Evolutionary conservation across 2,329 filamentous ascomycete genomes (phyloP).

Genomic region (Byssochlamys sp.): DNA sequence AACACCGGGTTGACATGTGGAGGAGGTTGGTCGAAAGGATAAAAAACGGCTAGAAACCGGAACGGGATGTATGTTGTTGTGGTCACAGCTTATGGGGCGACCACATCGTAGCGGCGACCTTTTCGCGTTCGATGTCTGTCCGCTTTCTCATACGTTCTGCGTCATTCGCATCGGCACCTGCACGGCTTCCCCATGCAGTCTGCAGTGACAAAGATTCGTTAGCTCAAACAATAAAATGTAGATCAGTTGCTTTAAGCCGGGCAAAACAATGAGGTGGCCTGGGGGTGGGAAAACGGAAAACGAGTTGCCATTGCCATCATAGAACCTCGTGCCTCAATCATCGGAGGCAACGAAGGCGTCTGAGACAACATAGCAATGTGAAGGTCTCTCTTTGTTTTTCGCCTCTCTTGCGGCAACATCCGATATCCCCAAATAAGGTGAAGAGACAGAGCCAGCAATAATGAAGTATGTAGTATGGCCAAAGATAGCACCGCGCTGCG

Average conservation of each 20-base stretch:
- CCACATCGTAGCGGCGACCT: constrained; percentile 8
- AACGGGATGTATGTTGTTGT: not conserved
- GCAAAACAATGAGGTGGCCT: not conserved
- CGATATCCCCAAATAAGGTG: not conserved
- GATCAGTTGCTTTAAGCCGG: constrained; percentile 3
- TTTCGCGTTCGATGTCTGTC: constrained; percentile 25
- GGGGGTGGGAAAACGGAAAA: not conserved
- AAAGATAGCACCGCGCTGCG: not conserved
- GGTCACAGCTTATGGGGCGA: constrained; percentile 14
- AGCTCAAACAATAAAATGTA: constrained; percentile 10
- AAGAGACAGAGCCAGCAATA: not conserved
- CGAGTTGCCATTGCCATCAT: not conserved
- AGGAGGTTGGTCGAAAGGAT: not conserved
- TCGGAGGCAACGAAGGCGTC: not conserved
- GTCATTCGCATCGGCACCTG: constrained; percentile 80
- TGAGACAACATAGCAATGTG: not conserved
- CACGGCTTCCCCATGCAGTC: constrained; percentile 93
- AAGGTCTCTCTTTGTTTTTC: not conserved
- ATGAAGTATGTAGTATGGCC: not conserved
- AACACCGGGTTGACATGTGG: not conserved
- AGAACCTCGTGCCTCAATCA: not conserved
- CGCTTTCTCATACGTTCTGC: constrained; percentile 53
- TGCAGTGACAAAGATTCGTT: constrained; percentile 29
- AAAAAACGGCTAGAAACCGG: not conserved
- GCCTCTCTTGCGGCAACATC: not conserved